Evolutionary conservation across 768 basidiomycete species (phyloP), one percentile per base, ranked within the genome.

Genomic region (Serendipita sp.): DNA sequence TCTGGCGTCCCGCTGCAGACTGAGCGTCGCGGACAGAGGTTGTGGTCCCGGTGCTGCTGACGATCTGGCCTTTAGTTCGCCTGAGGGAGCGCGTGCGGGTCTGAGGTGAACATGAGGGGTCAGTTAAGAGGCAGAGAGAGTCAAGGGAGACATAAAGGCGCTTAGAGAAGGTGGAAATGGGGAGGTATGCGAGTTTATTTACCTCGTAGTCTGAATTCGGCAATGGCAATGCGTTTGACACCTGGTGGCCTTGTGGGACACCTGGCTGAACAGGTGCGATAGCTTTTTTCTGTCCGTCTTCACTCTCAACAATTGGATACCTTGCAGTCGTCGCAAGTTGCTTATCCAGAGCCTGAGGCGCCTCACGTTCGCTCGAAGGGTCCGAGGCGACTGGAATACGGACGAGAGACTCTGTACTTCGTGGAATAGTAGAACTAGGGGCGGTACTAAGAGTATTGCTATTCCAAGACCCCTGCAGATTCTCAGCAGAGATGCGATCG

Each of bases 1-100:
- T 68, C 68, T 22, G 77, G 78, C 3, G 75, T 72, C 1, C 2
- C 77, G 5, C 62, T 75, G n/a, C 77, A 77, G 2, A 67, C 77
- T 5, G 9, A 50, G 33, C 53, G 53, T 30, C 24, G 20, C 26
- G 20, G 20, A 58, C 28, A 4, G 53, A 58, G 11, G 20, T 20
- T 58, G 53, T 26, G 9, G 53, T n/a, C 22, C 26, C 53, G 30
- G 53, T 13, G 26, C 11, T 33, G 31, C 53, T 33, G 3, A n/a
- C 30, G 53, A 58, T 58, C 53, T 58, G 53, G 20, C 53, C 53
- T 58, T 58, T 58, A n/a, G 24, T 22, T 58, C 53, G 53, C 53
- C 53, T 58, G n/a, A 58, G 53, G 31, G 53, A 58, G 11, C 26
- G 53, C 14, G 33, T 31, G 31, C 53, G 53, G 17, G 30, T 26